Evolutionary conservation across 371 early-diverging fungal genomes (phyloP), one percentile per base, ranked within the genome.

Genomic region (Rhizomucor miehei): DNA sequence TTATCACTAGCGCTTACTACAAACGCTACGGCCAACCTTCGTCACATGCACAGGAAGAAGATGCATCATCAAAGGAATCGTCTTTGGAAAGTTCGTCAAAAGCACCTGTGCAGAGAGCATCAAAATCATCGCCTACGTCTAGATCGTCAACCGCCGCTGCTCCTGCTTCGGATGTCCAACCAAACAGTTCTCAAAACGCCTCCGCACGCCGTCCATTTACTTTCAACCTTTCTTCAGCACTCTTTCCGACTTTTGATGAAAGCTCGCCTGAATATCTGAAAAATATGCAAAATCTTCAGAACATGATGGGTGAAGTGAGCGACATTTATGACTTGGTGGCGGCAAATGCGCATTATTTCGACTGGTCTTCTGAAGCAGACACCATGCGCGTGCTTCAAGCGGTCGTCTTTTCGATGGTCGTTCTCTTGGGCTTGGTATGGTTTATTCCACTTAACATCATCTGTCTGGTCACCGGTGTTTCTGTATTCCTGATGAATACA

Each of bases 261-360:
- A 37, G 63, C 1, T 73, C 75, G 1, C 79, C 79, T 11, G 79
- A 78, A 37, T 75, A 75, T 35, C 23, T 71, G 1, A 55, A 50
- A 5, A 78, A 78, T 24, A 60, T 78, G 62, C 67, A 73, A 39
- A 70, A 73, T 40, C 21, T 78, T 14, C 79, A 78, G 51, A 78
- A 75, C 51, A 75, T 73, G 75, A 72, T 73, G 73, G 73, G 75
- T 35, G 71, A 73, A 60, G 62, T 75, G 46, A 61, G 67, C 45
- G 72, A 68, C 56, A 43, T 58, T 2, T 73, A 78, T 35, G 73
- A 73, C 46, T 35, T 63, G 20, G 49, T 65, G 6, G 59, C 59
- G 3, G 55, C 60, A 14, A 52, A 71, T 17, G 40, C 54, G 25
- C 68, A 62, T 54, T 54, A 58, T 19, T 51, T 75, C 39, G 67